Evolutionary conservation across 805 yeast species (phyloP).

Genomic region (Candida rishiriensis): DNA sequence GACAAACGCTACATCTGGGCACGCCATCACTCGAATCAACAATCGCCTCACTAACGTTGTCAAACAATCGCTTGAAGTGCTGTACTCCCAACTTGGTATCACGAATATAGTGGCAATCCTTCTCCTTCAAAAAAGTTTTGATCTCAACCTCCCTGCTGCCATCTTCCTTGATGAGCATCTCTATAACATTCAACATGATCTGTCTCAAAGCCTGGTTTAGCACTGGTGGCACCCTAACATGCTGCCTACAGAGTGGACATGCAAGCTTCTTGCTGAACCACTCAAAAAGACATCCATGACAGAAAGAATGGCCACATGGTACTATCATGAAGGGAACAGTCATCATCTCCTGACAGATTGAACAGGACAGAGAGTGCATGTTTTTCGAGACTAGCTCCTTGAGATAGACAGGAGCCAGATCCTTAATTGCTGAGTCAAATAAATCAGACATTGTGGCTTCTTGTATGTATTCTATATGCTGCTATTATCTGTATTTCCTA

Average conservation of each 20-base stretch:
- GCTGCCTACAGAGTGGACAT: conserved; percentile 67
- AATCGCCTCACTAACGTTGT: conserved; percentile 43
- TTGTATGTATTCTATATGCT: too few species aligned
- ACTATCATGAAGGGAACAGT: conserved; percentile 53
- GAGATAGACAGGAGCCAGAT: conserved; percentile 12
- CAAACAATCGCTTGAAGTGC: conserved; percentile 48
- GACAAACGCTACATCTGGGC: conserved; percentile 69
- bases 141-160: conserved; percentile 16
- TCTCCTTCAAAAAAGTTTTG: conserved; percentile 24
- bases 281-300: conserved; percentile 58
- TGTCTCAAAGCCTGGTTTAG: conserved; percentile 50
- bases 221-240: conserved; percentile 45
- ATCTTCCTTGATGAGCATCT: conserved; percentile 31
- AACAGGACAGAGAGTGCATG: conserved; percentile 41
- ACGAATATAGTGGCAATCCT: conserved; percentile 31
- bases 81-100: conserved; percentile 32
- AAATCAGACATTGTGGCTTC: background rate
- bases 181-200: conserved; percentile 37
- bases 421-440: background rate
- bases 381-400: conserved; percentile 15
- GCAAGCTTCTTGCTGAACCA: conserved; percentile 57
- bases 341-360: conserved; percentile 69
- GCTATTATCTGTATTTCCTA: too few species aligned
- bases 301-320: conserved; percentile 70
- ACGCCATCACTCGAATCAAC: conserved; percentile 68